Base-by-base conservation (phyloP, 108 stramenopile genomes). In the Cyclotella kingstonii region DNA sequence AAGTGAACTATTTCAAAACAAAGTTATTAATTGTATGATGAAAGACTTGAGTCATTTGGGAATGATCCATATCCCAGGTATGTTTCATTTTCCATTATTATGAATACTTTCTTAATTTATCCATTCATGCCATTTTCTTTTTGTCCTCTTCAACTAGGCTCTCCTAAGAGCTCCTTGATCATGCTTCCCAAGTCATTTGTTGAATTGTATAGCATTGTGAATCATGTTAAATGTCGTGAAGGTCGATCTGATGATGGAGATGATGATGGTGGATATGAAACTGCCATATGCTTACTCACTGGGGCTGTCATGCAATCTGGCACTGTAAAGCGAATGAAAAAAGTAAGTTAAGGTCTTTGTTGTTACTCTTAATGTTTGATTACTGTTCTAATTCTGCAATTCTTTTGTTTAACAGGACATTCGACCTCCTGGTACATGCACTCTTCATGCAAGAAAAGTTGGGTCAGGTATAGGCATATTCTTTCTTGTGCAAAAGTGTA, bases 401-500 rank as follows among this genome's bases (percentile, higher is more conserved):
- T 11, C 44, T 9, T 9, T 45, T 61, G 29, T 71, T 55, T 12
- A 48, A 40, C 22, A 52, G 69, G 33, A 73, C 35, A 58, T 54
- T 51, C 82, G 80, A 0, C 77, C 83, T 7, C 81, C 87, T 25
- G 95, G 93, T 12, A 81, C 86, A 12, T 96, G 95, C 49, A 96
- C 95, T 1, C 35, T 89, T 0, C 89, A 92, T 60, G 87, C 93
- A 5, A 63, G 89, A 36, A 84, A 90, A 38, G 73, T 66, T 54
- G 89, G 91, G 7, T 91, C 91, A 15, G 95, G 93, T 14, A 81
- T 94, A 28, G 95, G 95, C 0, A 84, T 94, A 7, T 93, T 93
- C 59, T 94, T 96, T 68, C 80, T 96, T 9, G 82, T 91, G 11
- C 91, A 90, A 54, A 95, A 95, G 69, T 92, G 91, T 60, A 89